Conservation (phyloP, 2,329 filamentous ascomycete genomes). For the Ascochyta pisi region DNA sequence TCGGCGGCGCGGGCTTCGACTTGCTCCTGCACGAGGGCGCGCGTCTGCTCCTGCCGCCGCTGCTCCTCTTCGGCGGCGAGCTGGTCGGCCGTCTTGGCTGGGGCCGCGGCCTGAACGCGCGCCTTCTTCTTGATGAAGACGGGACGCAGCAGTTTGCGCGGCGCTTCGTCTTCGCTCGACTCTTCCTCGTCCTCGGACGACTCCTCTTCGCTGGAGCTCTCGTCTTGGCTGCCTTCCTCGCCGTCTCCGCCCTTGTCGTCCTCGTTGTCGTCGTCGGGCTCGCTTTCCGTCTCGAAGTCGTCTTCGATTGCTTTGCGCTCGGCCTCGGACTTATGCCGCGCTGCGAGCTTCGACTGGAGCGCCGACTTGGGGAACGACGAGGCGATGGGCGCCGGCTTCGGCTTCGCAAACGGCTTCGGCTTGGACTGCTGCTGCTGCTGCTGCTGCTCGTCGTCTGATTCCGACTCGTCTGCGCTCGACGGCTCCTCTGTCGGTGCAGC, state of each 20-base stretch:
- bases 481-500: slow-evolving; percentile 50
- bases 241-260: slow-evolving; percentile 19
- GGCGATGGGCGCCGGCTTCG: slow-evolving; percentile 50
- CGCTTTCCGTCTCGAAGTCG: slow-evolving; percentile 66
- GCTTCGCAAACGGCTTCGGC: slow-evolving; percentile 42
- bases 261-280: slow-evolving; percentile 35
- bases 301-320: slow-evolving; percentile 54
- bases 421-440: slow-evolving; percentile 55
- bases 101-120: slow-evolving; percentile 53
- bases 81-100: slow-evolving; percentile 48
- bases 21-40: slow-evolving; percentile 86
- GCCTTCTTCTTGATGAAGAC: slow-evolving; percentile 72
- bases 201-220: slow-evolving; percentile 37
- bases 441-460: slow-evolving; percentile 57
- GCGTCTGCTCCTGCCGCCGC: slow-evolving; percentile 72
- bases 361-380: slow-evolving; percentile 56
- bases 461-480: slow-evolving; percentile 56
- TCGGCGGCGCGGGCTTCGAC: slow-evolving; percentile 81
- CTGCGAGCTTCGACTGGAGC: slow-evolving; percentile 53
- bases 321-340: slow-evolving; percentile 41
- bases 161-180: slow-evolving; percentile 64
- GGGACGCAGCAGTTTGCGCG: slow-evolving; percentile 66
- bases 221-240: slow-evolving; percentile 22
- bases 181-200: slow-evolving; percentile 58
- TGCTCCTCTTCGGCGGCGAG: slow-evolving; percentile 58